These are phyloP conservation scores for Pneumocystis wakefieldiae DNA, from an alignment of 1,139 yeast genomes.

Conservation along the genomic window DNA sequence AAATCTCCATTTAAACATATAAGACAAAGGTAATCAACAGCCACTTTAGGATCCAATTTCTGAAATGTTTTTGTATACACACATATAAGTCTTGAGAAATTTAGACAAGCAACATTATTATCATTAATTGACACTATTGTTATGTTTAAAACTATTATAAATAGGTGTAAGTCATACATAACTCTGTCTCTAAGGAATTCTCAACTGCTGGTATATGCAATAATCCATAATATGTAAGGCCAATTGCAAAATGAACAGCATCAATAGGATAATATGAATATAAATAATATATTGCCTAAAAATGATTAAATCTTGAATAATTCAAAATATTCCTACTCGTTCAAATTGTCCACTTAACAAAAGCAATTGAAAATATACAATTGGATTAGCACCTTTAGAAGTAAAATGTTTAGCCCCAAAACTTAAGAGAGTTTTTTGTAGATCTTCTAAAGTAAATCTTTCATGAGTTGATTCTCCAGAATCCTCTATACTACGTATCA, in stretches of 20 bases:
- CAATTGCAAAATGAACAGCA: constrained; percentile 81
- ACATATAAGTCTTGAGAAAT: constrained; percentile 28
- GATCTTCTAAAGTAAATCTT: constrained; percentile 53
- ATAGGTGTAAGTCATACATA: not conserved
- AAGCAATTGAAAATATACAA: constrained; percentile 58
- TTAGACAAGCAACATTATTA: constrained; percentile 17
- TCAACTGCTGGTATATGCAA: constrained; percentile 35
- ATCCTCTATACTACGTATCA: constrained; percentile 35
- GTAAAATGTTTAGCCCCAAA: constrained; percentile 66
- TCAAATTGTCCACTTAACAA: constrained; percentile 70
- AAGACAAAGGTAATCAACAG: constrained; percentile 70
- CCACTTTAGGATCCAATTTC: constrained; percentile 74
- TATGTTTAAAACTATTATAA: not conserved
- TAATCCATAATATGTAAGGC: constrained; percentile 60
- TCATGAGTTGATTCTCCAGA: constrained; percentile 39
- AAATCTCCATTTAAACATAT: constrained; percentile 37
- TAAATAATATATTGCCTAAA: constrained; percentile 19
- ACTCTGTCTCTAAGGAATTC: constrained; percentile 8
- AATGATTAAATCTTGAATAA: not conserved
- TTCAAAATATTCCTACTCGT: constrained; percentile 37
- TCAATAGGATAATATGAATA: constrained; percentile 61
- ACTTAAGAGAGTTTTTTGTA: constrained; percentile 55
- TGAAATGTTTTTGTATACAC: constrained; percentile 62
- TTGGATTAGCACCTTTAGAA: constrained; percentile 45
- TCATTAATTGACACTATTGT: not conserved